Base-by-base conservation (phyloP, 2,329 filamentous ascomycete species). In the Pseudogymnoascus sp. region DNA sequence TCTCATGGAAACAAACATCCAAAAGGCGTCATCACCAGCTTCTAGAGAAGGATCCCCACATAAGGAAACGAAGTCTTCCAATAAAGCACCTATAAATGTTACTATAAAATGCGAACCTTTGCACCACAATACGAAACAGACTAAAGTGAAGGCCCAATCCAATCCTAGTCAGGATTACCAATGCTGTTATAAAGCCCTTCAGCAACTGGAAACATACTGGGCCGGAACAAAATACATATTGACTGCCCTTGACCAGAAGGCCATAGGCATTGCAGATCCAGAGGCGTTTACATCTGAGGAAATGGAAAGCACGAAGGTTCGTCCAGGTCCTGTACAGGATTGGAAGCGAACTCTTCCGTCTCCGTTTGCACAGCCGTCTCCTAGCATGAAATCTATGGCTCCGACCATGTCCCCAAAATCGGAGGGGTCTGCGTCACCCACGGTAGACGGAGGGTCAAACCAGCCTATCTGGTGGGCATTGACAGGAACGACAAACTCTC, bases 401-500 rank as follows among this genome's bases (percentile, higher is more conserved):
- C 35, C 59, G 4, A 61, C 19, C 16, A 40, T 61, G 3, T 77
- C 84, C 21, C 74, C 78, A 2, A 75, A 74, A 10, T 73, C 80
- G 4, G 78, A 81, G 40, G 75, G 79, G 0, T 71, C 78, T 0
- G 82, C 82, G 0, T 82, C 83, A 0, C 68, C 65, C 65, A 64
- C 64, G 26, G 81, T 79, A 61, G 76, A 78, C 40, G 7, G 10
- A 2, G 59, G 59, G 6, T 76, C 78, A 7, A 79, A 78, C 14
- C 62, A 65, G 82, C 83, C 85, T 0, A 90, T 96, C 64, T 91
- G 90, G 1, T 96, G 90, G 88, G 92, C 90, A 6, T 77, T 96
- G n/a, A 91, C 91, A 0, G 91, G 91, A 13, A 93, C 88, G 1
- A 92, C 90, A 62, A 91, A 96, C 70, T 95, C 90, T 3, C 88